Evolutionary conservation across 2,329 filamentous ascomycete species (phyloP), one percentile per base, ranked within the genome.

Genomic region (Botrytis fragariae): DNA sequence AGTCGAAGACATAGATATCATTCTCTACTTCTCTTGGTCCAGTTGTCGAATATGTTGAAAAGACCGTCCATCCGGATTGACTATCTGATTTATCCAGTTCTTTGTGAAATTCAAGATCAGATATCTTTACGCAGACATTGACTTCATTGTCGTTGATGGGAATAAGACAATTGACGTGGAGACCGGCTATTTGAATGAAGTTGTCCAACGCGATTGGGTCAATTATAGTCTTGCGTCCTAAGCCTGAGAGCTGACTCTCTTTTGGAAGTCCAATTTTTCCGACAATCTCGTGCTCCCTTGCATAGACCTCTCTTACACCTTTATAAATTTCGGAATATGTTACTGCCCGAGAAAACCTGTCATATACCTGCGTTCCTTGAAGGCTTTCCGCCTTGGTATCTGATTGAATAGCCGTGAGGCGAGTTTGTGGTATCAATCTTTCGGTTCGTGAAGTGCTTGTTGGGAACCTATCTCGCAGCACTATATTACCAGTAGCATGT

Each of bases 141-240:
- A 74, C 65, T 35, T 74, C 69, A 44, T 86, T 63, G 1, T 37
- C 29, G 14, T 37, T 72, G 4, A 67, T 61, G 39, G 73, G 45
- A 37, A 39, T 48, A 16, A 70, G n/a, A n/a, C 37, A 61, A 63
- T 74, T 74, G n/a, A 59, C 57, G n/a, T 69, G 45, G 32, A 74
- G 48, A 35, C 83, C 82, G 9, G 80, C 81, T 5, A 82, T 74
- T 73, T 82, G 81, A 14, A 80, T 75, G 74, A 83, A 83, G 61
- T 77, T 80, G 69, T 83, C 81, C 14, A 79, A 60, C 7, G 76
- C 51, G 14, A 65, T n/a, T 37, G 61, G 60, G 16, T 63, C 35
- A 54, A 29, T 44, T 32, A 44, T 1, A 9, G 12, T 39, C n/a
- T 51, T 51, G 48, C 25, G 25, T n/a, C 48, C 48, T n/a, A n/a